Evolutionary conservation across 495 filamentous ascomycete genomes (phyloP), one percentile per base, ranked within the genome.

Genomic region (Daldinia vernicosa): DNA sequence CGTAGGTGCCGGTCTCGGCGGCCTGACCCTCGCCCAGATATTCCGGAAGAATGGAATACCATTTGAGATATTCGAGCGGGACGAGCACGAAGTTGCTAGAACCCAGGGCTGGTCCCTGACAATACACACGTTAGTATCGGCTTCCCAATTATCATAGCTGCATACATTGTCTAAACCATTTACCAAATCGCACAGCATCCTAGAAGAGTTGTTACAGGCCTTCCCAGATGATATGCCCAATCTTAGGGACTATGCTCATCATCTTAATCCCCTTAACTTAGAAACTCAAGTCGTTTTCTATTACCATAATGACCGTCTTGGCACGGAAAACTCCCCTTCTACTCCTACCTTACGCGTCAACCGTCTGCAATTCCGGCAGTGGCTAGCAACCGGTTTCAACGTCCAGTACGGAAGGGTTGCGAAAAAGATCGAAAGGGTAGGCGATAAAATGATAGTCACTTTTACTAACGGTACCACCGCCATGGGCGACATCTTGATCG

Each of bases 41-140:
- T 78, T 88, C 9, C 80, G 82, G 30, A 81, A 86, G 58, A 75
- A 81, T 55, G 78, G 79, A 55, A 82, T 89, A 32, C 79, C 82
- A 6, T 83, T 85, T 72, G 80, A 82, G 51, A 78, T 89, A 58
- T 87, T 86, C 50, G 85, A 87, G 60, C 75, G 78, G n/a, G 78
- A 80, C 56, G 79, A 81, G 65, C 77, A 80, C 53, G 80, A 80
- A 74, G 69, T 69, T 51, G 66, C 74, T 27, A 71, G 78, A 30
- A 72, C 77, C 7, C 68, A 73, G 39, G 80, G 80, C 28, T 80
- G 80, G 71, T 80, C 71, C 15, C 72, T 79, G 26, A 79, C 79
- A 39, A 70, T 82, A 19, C 67, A 78, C 55, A 71, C 33, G 68
- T 72, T 32, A 69, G 68, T 40, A 35, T 24, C 15, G 19, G 11